These are phyloP conservation scores for Colletotrichum sublineola DNA, from an alignment of 2,329 filamentous ascomycete genomes.

Conservation along the genomic window DNA sequence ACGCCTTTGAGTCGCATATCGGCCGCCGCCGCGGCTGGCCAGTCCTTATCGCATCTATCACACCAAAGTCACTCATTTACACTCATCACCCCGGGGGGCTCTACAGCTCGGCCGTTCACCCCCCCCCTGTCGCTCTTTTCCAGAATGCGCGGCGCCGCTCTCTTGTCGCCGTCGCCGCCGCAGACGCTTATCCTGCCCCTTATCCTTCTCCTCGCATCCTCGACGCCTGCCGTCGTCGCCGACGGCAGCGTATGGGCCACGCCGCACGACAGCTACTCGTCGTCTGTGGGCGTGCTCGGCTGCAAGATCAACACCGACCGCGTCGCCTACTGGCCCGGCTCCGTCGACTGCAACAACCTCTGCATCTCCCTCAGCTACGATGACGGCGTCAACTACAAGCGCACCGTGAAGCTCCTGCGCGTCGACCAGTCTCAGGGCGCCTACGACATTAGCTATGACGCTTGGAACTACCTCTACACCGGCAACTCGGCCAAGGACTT, in stretches of 20 bases:
- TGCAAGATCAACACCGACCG: conserved; percentile 67
- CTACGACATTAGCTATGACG: conserved; percentile 65
- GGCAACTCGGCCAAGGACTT: conserved; percentile 59
- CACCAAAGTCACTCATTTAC: conserved; percentile 29
- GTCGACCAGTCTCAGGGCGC: conserved; percentile 54
- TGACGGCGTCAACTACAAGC: conserved; percentile 44
- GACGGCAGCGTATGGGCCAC: conserved; percentile 51
- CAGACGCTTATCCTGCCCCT: conserved; percentile 1
- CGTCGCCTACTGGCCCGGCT: conserved; percentile 64
- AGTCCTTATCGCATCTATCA: conserved; percentile 20
- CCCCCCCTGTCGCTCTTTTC: conserved; percentile 24
- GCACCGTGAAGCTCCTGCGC: conserved; percentile 46
- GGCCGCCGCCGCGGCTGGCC: conserved; percentile 39
- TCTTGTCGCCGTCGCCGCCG: conserved; percentile 35
- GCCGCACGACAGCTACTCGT: conserved; percentile 63
- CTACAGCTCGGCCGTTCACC: not conserved
- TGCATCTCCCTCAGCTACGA: conserved; percentile 52
- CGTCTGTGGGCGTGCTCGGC: conserved; percentile 63
- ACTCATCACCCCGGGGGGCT: not conserved
- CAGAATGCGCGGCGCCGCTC: conserved; percentile 32
- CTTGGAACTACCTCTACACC: conserved; percentile 64
- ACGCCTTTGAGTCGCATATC: conserved; percentile 34
- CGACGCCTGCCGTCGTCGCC: conserved; percentile 8
- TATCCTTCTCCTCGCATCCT: not conserved
- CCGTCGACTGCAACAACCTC: conserved; percentile 61